Base-by-base conservation (phyloP, 2,329 filamentous ascomycete genomes). In the Fusarium oxysporum region DNA sequence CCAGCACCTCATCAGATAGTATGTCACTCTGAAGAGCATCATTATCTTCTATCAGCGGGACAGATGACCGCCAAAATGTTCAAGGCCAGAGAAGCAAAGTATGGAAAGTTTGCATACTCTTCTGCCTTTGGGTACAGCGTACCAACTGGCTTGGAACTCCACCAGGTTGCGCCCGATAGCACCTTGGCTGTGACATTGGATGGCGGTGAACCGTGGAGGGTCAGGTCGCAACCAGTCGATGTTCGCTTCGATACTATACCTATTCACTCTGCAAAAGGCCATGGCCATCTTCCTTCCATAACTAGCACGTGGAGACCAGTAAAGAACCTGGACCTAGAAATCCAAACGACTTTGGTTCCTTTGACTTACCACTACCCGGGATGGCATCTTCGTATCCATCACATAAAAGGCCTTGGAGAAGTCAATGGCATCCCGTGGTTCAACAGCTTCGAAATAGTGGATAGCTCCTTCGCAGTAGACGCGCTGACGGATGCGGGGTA, bases 81-180 rank as follows among this genome's bases (percentile, higher is more conserved):
- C 67, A 84, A 85, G 68, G 81, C 81, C 1, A 80, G 70, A 1
- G 78, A 84, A 65, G 83, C 85, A 8, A 86, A 86, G 62, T 86
- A 86, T 66, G 78, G 80, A 63, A 86, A 86, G 60, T 85, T 86
- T 38, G 84, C 84, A 8, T 86, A 87, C 72, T 87, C 85, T 0
- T 87, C 85, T 1, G 72, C 82, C 0, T 86, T 87, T 54, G 81
- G 78, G 0, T 87, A 86, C 56, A 82, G 80, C 38, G 83, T 85
- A 0, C 84, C 84, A 0, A 80, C 79, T 0, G 84, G 83, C 40
- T 75, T 62, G 5, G 57, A 76, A 10, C 68, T 80, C 10, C 68
- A 74, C 23, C 83, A 83, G 35, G 70, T 80, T 16, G 80, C 80
- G 1, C 80, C 80, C 0, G 80, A 82, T 38, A 82, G 68, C 30